Base-by-base conservation (phyloP, 176 grass and related monocot species). In the Hyparrhenia diplandra region DNA sequence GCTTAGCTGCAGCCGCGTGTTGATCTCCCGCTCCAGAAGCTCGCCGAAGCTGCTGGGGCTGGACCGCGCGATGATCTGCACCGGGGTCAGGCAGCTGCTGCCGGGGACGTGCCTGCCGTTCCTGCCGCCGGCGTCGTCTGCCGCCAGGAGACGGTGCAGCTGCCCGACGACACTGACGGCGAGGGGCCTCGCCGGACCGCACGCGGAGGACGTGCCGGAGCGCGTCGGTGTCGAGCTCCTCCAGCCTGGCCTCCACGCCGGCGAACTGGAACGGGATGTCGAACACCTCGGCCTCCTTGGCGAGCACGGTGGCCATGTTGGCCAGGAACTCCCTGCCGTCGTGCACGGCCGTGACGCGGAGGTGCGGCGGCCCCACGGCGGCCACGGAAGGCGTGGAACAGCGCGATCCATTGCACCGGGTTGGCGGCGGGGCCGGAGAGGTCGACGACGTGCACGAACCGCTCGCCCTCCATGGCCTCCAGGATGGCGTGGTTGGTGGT, bases 401-500 rank as follows among this genome's bases (percentile, higher is more conserved):
- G 82, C 39, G 92, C 92, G 10, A 90, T 79, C 92, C 92, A 94
- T 66, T 94, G 92, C 71, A 88, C 87, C 3, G 86, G 34, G 67
- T 94, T 87, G 17, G 89, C 49, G 18, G 74, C 82, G 17, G 89
- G 71, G 58, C 88, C 88, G 46, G 88, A 89, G 49, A 94, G 77
- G 76, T 94, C 92, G 71, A 94, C 68, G 55, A 94, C 58, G 80
- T 94, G 92, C 21, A 94, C 88, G 80, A 75, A 85, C 67, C 37
- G 13, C 88, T 94, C 92, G 0, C 83, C 84, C 29, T 94, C 88
- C 86, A 94, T 86, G 10, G 92, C 86, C 72, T 94, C 92, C 11
- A 94, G 64, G 24, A 94, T 82, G 42, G 92, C 86, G 41, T 84
- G 92, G 92, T 94, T 94, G 13, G 92, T 85, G 8, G 88, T 88